Base-by-base conservation (phyloP, 2,329 filamentous ascomycete species). In the Aplosporella prunicola region DNA sequence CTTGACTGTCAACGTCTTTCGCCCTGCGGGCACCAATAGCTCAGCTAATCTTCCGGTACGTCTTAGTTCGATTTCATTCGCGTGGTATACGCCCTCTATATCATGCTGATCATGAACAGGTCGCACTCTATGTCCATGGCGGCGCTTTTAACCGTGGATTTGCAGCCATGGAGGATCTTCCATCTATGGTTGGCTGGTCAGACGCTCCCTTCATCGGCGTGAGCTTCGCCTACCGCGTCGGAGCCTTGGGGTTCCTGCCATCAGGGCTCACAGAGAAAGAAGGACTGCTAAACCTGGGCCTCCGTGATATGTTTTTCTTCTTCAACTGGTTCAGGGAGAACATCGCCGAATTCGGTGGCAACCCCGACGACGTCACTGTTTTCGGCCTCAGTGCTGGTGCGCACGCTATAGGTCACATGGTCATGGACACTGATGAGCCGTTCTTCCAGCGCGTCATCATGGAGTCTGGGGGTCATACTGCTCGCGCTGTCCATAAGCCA, bases 401-500 rank as follows among this genome's bases (percentile, higher is more conserved):
- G 13, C 46, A 48, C 13, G 48, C 47, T 72, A 71, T 82, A 45
- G 80, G 79, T 3, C 80, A 85, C 49, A 78, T 82, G 46, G 57
- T 84, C 11, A 72, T 82, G 49, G 59, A 68, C 43, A 52, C 61
- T 25, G 55, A 62, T 15, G 52, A 61, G 15, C 50, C 53, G 1
- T 51, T 67, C 7, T 70, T 69, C 41, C 63, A 68, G 39, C 58
- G 62, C 28, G 67, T 58, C 3, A 57, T 69, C 16, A 56, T 69
- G 4, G 64, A 69, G 46, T 67, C 63, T 3, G 65, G 67, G 2
- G 60, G 61, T 1, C 55, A 65, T 0, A 69, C 66, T 0, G 66
- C 67, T 1, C 61, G 67, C 5, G 66, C 63, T 3, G 61, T 69
- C 2, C 64, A 62, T 34, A 40, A 40, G 52, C 61, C n/a, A 56